phyloP scores from a whole-genome alignment of 371 early-diverging fungal genomes.

The Mucor plumbeus region DNA sequence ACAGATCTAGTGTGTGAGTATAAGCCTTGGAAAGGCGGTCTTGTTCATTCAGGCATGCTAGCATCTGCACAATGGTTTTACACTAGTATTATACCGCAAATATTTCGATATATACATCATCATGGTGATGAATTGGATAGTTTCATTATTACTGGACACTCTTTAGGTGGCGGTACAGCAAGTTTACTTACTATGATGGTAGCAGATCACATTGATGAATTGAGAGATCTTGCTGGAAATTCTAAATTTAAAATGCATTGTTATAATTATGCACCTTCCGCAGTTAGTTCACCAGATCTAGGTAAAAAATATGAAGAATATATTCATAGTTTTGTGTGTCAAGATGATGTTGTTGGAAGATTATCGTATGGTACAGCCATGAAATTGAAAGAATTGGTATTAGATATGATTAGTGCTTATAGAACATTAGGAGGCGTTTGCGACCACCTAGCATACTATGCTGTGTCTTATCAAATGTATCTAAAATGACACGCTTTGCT shows the following conservation, averaged over 20 bases:
- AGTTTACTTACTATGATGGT: conserved; percentile 79
- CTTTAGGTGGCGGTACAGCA: conserved; percentile 78
- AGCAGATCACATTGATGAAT: conserved; percentile 58
- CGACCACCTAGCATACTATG: conserved; percentile 57
- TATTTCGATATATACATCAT: conserved; percentile 51
- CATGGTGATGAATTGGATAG: conserved; percentile 29
- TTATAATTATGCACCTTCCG: conserved; percentile 57
- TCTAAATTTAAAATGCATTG: conserved; percentile 40
- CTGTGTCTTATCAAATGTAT: conserved; percentile 72
- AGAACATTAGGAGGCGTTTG: conserved; percentile 35
- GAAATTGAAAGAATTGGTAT: conserved; percentile 48
- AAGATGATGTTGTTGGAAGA: conserved; percentile 78
- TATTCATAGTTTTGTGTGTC: conserved; percentile 73
- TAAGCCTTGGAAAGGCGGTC: conserved; percentile 81
- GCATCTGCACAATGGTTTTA: conserved; percentile 83
- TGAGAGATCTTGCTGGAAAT: conserved; percentile 45
- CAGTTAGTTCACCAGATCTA: conserved; percentile 65
- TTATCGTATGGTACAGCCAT: conserved; percentile 76
- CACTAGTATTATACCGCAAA: conserved; percentile 68
- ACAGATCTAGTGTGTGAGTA: conserved; percentile 89
- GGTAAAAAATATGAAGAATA: conserved; percentile 58
- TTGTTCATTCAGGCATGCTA: conserved; percentile 83
- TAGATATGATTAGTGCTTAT: conserved; percentile 47
- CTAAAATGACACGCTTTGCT: conserved; percentile 55
- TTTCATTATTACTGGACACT: conserved; percentile 69